Evolutionary conservation across 1,139 yeast species (phyloP).

Genomic region (Spathaspora sp.): DNA sequence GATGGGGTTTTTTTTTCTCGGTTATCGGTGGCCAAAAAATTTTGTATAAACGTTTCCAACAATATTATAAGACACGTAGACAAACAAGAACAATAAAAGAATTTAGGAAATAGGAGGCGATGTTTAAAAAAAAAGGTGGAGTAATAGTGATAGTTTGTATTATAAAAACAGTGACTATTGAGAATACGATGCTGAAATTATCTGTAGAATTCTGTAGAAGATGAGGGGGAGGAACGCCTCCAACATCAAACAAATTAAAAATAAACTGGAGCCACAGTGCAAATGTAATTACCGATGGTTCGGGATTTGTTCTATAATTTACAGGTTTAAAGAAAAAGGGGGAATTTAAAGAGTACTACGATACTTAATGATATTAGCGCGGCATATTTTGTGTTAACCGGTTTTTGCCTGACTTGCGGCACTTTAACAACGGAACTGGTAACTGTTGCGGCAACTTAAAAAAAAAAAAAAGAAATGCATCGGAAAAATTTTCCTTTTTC

Average conservation of each 20-base stretch:
- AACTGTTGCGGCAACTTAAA: background rate
- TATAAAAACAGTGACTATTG: background rate
- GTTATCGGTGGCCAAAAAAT: conserved; percentile 3
- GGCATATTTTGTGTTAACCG: background rate
- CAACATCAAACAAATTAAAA: too few relatives aligned
- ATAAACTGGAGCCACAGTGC: too few relatives aligned
- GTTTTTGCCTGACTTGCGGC: background rate
- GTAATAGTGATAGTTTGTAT: background rate
- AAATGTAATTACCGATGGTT: too few relatives aligned
- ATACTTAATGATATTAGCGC: background rate
- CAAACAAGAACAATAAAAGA: too few relatives aligned
- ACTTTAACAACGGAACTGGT: background rate
- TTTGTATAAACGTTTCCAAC: background rate
- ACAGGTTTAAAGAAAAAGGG: background rate
- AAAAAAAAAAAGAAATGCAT: background rate
- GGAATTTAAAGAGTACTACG: too few relatives aligned
- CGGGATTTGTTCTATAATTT: too few relatives aligned
- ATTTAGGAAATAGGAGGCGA: background rate
- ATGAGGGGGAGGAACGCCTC: too few relatives aligned
- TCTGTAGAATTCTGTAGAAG: background rate
- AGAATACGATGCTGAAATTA: background rate
- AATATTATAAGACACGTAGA: background rate
- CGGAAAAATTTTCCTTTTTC: conserved; percentile 1
- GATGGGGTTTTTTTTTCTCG: conserved; percentile 3
- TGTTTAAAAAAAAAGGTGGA: background rate